phyloP scores from a whole-genome alignment of 2,329 filamentous ascomycete species.

The Cladophialophora carrionii region DNA sequence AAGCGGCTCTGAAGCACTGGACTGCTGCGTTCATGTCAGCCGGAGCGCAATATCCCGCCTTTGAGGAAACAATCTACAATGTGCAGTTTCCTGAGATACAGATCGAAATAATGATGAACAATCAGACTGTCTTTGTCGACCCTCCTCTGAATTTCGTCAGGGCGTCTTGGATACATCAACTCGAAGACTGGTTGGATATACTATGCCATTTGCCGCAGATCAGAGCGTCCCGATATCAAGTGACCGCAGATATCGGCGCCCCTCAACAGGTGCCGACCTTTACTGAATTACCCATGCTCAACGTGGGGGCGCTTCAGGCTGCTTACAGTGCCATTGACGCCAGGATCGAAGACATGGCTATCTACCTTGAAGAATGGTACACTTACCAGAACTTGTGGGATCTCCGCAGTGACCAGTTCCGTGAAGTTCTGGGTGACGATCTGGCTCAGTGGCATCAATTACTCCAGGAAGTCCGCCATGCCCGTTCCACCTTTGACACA shows the following conservation, averaged over 20 bases:
- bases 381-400: constrained; percentile 99
- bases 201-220: constrained; percentile 92
- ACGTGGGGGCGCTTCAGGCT: constrained; percentile 74
- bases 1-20: constrained; percentile 82
- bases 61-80: constrained; percentile 39
- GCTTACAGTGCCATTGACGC: constrained; percentile 84
- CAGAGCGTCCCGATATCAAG: constrained; percentile 93
- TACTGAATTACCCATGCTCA: constrained; percentile 79
- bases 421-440: constrained; percentile 87
- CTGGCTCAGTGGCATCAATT: constrained; percentile 91
- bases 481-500: constrained; percentile 93
- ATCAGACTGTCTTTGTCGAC: constrained; percentile 95
- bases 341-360: constrained; percentile 76
- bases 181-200: constrained; percentile 90
- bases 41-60: constrained; percentile 26
- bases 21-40: constrained; percentile 76
- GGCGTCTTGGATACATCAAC: constrained; percentile 88
- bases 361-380: constrained; percentile 96
- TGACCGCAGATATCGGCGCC: constrained; percentile 67
- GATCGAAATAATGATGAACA: constrained; percentile 95
- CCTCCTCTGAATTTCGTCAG: constrained; percentile 89
- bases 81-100: constrained; percentile 61
- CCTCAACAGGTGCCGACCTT: constrained; percentile 73
- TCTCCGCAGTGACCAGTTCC: constrained; percentile 91
- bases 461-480: constrained; percentile 95